phyloP scores from a whole-genome alignment of 306 rosid genomes.

The Corylus avellana region DNA sequence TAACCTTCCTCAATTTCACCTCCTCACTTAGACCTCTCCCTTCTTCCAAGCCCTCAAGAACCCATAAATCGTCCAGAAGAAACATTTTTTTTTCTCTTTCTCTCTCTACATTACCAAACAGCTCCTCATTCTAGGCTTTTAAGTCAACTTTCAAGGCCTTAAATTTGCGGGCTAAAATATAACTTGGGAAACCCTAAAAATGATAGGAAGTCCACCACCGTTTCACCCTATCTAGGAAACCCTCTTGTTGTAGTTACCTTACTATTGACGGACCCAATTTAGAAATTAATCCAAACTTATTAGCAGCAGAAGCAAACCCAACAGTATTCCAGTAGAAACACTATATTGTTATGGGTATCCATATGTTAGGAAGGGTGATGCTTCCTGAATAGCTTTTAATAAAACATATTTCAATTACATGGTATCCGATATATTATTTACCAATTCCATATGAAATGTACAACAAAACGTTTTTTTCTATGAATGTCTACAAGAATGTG shows the following conservation, averaged over 20 bases:
- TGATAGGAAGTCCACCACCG: no score
- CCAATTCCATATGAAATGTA: background rate
- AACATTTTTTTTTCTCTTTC: no score
- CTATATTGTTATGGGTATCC: background rate
- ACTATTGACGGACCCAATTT: background rate
- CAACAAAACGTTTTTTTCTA: background rate
- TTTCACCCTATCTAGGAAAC: no score
- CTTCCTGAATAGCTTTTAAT: background rate
- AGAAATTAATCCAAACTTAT: background rate
- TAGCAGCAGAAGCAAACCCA: background rate
- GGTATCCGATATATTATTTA: background rate
- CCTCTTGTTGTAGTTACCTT: background rate
- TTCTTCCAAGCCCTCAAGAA: no score
- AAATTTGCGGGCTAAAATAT: no score
- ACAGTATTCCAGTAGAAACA: background rate
- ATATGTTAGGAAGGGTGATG: background rate
- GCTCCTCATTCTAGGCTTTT: no score
- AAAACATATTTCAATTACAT: background rate
- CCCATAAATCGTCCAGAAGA: no score
- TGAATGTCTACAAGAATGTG: slow-evolving; percentile 17
- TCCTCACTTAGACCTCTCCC: no score
- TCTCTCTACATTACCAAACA: no score
- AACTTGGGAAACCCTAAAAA: no score
- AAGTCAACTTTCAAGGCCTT: no score
- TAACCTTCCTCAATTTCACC: no score